Conservation (phyloP, 768 basidiomycete species). For the Lyophyllum atratum region DNA sequence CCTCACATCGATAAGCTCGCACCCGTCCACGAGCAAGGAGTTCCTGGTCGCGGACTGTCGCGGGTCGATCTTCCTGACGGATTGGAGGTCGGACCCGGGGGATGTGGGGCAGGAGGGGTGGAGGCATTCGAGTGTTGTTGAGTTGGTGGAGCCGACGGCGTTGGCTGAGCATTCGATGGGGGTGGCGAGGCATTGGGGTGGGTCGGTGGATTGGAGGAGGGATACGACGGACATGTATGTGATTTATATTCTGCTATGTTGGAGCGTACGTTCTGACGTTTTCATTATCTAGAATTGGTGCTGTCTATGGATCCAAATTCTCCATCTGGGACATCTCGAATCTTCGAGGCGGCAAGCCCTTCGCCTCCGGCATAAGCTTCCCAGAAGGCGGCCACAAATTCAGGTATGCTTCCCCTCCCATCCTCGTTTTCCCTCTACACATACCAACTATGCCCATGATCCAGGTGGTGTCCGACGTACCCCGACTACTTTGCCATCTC, state of each 20-base stretch:
- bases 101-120: slow-evolving; percentile 52
- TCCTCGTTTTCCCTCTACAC: background rate
- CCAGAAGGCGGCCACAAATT: slow-evolving; percentile 69
- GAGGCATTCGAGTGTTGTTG: slow-evolving; percentile 65
- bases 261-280: too few species aligned
- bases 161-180: slow-evolving; percentile 56
- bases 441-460: too few species aligned
- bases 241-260: slow-evolving; percentile 1
- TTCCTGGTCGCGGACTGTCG: slow-evolving; percentile 76
- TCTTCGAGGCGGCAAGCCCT: slow-evolving; percentile 74
- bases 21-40: slow-evolving; percentile 75
- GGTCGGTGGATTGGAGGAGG: slow-evolving; percentile 69
- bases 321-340: slow-evolving; percentile 77
- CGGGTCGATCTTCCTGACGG: slow-evolving; percentile 76
- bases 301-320: slow-evolving; percentile 71
- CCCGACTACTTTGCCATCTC: slow-evolving; percentile 81
- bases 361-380: slow-evolving; percentile 60
- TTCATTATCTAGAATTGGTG: slow-evolving; percentile 81
- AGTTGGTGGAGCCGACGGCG: slow-evolving; percentile 71
- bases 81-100: slow-evolving; percentile 78
- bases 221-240: slow-evolving; percentile 71
- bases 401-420: slow-evolving; percentile 43
- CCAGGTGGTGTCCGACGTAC: slow-evolving; percentile 77
- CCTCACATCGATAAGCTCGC: slow-evolving; percentile 67
- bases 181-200: slow-evolving; percentile 45